Conservation (phyloP, 768 basidiomycete species). For the Fistulinella prunicolor region DNA sequence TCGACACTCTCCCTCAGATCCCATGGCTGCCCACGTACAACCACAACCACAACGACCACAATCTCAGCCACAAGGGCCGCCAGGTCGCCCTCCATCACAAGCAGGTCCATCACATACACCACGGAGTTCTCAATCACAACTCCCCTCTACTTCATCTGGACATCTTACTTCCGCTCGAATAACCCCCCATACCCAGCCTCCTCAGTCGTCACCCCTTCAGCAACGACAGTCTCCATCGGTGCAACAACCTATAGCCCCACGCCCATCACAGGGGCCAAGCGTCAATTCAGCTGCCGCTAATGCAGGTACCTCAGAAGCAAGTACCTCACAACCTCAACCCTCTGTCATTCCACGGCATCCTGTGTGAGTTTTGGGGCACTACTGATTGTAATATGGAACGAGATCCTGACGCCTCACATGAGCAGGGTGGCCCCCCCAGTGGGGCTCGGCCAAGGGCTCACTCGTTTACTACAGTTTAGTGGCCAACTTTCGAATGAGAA, state of each 20-base stretch:
- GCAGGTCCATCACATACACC: constrained; percentile 48
- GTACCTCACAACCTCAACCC: constrained; percentile 34
- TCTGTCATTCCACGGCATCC: constrained; percentile 27
- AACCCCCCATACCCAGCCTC: constrained; percentile 33
- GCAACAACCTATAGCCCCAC: constrained; percentile 37
- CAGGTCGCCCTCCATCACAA: constrained; percentile 51
- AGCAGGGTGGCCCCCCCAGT: constrained; percentile 35
- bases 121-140: constrained; percentile 36
- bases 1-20: constrained; percentile 50
- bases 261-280: constrained; percentile 31
- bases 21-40: constrained; percentile 37
- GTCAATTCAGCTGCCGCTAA: constrained; percentile 24
- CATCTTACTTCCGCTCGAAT: constrained; percentile 30
- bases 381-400: background rate
- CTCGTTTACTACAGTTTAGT: constrained; percentile 69
- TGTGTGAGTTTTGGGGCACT: constrained; percentile 27
- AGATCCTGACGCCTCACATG: constrained; percentile 17
- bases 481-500: constrained; percentile 56
- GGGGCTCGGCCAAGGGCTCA: constrained; percentile 61
- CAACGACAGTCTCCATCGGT: constrained; percentile 33
- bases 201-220: constrained; percentile 33
- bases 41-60: constrained; percentile 51
- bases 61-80: constrained; percentile 54
- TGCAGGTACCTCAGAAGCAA: constrained; percentile 26
- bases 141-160: constrained; percentile 31